Evolutionary conservation across 768 basidiomycete genomes (phyloP).

Genomic region (Megacollybia marginata): DNA sequence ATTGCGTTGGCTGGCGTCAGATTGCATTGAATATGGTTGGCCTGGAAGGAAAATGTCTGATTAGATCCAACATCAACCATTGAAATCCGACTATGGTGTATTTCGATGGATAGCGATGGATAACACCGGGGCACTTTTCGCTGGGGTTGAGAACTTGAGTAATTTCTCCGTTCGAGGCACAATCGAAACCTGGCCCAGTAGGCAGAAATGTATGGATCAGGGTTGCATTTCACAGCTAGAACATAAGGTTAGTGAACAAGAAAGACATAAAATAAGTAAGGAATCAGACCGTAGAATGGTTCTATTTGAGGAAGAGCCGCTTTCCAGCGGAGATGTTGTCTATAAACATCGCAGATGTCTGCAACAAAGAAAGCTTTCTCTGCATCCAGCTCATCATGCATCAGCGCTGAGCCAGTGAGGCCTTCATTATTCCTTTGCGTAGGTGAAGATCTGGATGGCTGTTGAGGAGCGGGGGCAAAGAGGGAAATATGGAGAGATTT

Average conservation of each 20-base stretch:
- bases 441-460: conserved; percentile 74
- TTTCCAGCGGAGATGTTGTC: conserved; percentile 80
- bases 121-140: too few relatives aligned
- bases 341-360: conserved; percentile 83
- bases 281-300: conserved; percentile 79
- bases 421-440: conserved; percentile 68
- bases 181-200: conserved; percentile 97
- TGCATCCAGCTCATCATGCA: conserved; percentile 62
- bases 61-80: too few relatives aligned
- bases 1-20: too few relatives aligned
- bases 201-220: conserved; percentile 89
- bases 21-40: too few relatives aligned
- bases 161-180: conserved; percentile 94
- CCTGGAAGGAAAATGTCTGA: too few relatives aligned
- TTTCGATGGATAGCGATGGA: too few relatives aligned
- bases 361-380: conserved; percentile 97
- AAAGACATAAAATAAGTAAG: conserved; percentile 13
- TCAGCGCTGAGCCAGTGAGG: conserved; percentile 41
- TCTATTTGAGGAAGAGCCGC: conserved; percentile 74
- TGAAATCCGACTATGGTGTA: too few relatives aligned
- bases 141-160: conserved; percentile 66
- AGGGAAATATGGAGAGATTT: conserved; percentile 34
- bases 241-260: conserved; percentile 15
- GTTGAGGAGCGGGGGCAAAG: conserved; percentile 56
- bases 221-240: conserved; percentile 95